Evolutionary conservation across 177 flowering plant species (phyloP).

Genomic region (Telopea speciosissima): DNA sequence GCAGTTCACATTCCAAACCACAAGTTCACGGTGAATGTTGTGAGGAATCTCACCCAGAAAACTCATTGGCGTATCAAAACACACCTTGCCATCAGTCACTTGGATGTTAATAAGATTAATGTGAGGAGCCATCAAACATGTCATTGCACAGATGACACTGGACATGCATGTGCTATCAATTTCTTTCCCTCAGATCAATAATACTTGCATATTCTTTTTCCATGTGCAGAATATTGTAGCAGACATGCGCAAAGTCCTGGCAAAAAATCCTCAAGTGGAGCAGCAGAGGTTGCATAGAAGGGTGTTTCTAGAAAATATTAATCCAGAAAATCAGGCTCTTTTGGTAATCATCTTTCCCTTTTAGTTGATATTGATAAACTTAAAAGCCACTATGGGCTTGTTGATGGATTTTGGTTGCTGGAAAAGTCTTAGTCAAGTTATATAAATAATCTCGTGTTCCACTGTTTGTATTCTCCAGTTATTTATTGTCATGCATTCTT

Average conservation of each 20-base stretch:
- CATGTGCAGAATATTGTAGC: conserved; percentile 73
- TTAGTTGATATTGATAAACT: too few species aligned
- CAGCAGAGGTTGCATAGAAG: conserved; percentile 89
- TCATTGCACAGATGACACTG: conserved; percentile 1
- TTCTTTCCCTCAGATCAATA: background rate
- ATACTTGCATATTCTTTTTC: conserved; percentile 7
- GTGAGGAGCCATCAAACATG: conserved; percentile 38
- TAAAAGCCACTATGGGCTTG: too few species aligned
- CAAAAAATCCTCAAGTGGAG: conserved; percentile 97
- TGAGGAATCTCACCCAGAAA: conserved; percentile 91
- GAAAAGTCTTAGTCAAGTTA: too few species aligned
- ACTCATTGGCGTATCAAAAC: conserved; percentile 97
- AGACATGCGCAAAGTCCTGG: conserved; percentile 93
- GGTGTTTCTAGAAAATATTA: conserved; percentile 67
- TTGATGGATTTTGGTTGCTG: too few species aligned
- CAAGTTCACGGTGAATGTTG: conserved; percentile 79
- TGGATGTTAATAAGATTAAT: conserved; percentile 81
- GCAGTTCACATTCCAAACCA: conserved; percentile 95
- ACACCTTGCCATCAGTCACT: conserved; percentile 84
- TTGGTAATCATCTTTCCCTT: conserved; percentile 38
- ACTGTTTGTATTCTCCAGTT: too few species aligned
- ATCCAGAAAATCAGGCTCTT: conserved; percentile 88
- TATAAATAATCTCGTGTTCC: too few species aligned
- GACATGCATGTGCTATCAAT: background rate
- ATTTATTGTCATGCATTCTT: too few species aligned